Conservation (phyloP, 208 protist species). For the Zelonia costaricensis region DNA sequence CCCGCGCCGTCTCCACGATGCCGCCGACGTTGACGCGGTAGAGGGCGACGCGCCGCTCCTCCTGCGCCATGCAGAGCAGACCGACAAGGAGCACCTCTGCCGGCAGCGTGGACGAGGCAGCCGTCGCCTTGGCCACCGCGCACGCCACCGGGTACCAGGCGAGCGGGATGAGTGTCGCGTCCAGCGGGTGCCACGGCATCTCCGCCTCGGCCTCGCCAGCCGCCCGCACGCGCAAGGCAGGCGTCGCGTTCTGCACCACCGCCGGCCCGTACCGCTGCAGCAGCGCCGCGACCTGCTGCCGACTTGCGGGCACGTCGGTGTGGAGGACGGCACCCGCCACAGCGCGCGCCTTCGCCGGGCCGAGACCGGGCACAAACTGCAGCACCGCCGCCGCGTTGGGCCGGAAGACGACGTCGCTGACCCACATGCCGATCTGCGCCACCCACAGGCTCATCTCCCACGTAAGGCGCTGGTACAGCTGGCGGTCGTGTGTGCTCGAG, state of each 20-base stretch:
- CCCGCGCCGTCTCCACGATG: constrained; percentile 2
- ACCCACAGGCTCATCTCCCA: constrained; percentile 90
- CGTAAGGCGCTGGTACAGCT: constrained; percentile 58
- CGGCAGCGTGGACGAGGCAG: neutral
- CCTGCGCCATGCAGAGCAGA: constrained; percentile 31
- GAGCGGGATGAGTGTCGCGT: constrained; percentile 73
- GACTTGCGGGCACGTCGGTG: constrained; percentile 31
- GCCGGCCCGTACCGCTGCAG: constrained; percentile 41
- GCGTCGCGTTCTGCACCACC: constrained; percentile 55
- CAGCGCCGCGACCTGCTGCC: constrained; percentile 38
- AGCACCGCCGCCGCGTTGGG: constrained; percentile 51
- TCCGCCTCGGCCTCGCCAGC: constrained; percentile 18
- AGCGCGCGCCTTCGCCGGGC: constrained; percentile 47
- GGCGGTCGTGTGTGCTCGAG: constrained; percentile 41
- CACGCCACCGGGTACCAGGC: constrained; percentile 41
- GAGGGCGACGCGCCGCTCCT: constrained; percentile 30
- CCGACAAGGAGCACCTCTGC: constrained; percentile 16
- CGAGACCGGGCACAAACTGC: constrained; percentile 86
- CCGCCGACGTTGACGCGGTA: constrained; percentile 26
- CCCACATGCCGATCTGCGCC: constrained; percentile 54
- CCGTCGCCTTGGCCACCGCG: constrained; percentile 15
- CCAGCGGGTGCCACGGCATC: constrained; percentile 59
- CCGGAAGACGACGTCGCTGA: constrained; percentile 53
- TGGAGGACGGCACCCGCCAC: constrained; percentile 33
- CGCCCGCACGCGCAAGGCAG: constrained; percentile 42